Base-by-base conservation (phyloP, 2,329 filamentous ascomycete species). In the Didymella keratinophila region DNA sequence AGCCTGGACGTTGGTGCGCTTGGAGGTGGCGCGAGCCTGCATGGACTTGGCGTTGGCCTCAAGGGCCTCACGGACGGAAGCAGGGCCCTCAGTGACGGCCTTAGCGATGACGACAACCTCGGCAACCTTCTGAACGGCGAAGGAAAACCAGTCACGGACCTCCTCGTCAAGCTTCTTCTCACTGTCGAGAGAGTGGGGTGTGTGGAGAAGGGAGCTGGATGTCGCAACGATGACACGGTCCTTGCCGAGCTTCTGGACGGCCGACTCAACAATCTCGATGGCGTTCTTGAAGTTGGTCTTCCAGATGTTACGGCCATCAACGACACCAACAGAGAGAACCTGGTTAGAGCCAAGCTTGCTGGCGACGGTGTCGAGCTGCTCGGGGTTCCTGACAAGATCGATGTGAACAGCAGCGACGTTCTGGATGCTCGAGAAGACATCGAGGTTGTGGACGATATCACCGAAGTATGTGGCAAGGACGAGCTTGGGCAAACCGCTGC, bases 241-340 rank as follows among this genome's bases (percentile, higher is more conserved):
- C 86, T 97, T 94, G 83, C 95, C 94, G 65, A 99, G 88, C 85
- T 96, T 92, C 85, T 97, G 92, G 74, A 98, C 84, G 66, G 94
- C 95, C 60, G 87, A 84, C 87, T 98, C 92, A 62, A 95, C 90
- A 66, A 84, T 87, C 85, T 95, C 93, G 67, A 99, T 96, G 76
- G 95, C 93, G 74, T 87, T 88, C 87, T 96, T 91, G 84, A 97
- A 90, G 89, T 98, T 96, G 83, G 93, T 97, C 91, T 99, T 99
- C 95, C 95, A 99, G 86, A 99, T 98, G 87, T 99, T 99, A 76
- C 95, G 93, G 75, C 95, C 95, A 74, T 99, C 93, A 69, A 99
- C 95, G 72, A 99, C 91, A 92, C 95, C 95, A 67, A 89, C 90
- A 68, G 95, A 99, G 68, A 99, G 89, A 71, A 93, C 81, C 78